These are phyloP conservation scores for Boletus coccyginus DNA, from an alignment of 768 basidiomycete species.

Conservation along the genomic window DNA sequence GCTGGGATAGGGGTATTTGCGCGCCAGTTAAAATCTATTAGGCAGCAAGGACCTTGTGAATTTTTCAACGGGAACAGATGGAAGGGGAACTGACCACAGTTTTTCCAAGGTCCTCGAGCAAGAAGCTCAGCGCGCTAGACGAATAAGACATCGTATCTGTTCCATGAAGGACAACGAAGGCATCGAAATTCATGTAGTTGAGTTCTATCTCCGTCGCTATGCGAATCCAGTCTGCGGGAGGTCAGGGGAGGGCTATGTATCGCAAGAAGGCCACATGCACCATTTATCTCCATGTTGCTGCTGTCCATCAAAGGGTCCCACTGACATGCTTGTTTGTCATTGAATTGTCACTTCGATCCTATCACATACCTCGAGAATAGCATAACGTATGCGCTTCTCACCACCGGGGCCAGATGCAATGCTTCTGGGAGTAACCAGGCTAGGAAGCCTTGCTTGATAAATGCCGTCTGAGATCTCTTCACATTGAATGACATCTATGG, in stretches of 20 bases:
- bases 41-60: neutral
- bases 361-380: constrained; percentile 68
- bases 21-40: constrained; percentile 84
- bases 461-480: constrained; percentile 55
- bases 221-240: constrained; percentile 75
- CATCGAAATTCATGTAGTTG: constrained; percentile 83
- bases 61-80: neutral
- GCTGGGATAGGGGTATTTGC: constrained; percentile 87
- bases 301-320: constrained; percentile 88
- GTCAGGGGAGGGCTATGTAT: constrained; percentile 1
- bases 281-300: constrained; percentile 82
- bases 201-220: constrained; percentile 91
- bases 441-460: constrained; percentile 73
- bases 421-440: constrained; percentile 75
- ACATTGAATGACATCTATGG: constrained; percentile 35
- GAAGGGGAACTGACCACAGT: constrained; percentile 60
- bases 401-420: constrained; percentile 55
- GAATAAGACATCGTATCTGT: constrained; percentile 93
- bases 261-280: constrained; percentile 36
- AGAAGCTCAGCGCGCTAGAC: constrained; percentile 84
- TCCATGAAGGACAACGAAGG: constrained; percentile 87
- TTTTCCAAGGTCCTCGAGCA: constrained; percentile 91
- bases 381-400: constrained; percentile 78
- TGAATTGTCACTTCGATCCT: neutral
- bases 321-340: constrained; percentile 35